Conservation (phyloP, 352 stramenopile genomes). For the Globisporangium spinosum region DNA sequence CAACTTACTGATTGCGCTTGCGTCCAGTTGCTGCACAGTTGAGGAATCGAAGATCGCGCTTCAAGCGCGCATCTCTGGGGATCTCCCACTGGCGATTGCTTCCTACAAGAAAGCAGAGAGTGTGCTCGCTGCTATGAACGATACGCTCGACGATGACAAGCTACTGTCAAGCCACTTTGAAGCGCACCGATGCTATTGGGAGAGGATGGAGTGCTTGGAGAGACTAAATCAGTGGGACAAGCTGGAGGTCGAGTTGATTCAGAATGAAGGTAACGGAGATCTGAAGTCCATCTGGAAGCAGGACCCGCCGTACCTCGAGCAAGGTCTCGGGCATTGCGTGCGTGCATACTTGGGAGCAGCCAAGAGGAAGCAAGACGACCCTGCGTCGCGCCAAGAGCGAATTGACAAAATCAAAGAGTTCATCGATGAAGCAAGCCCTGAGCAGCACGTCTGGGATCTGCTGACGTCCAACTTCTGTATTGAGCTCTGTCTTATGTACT, state of each 20-base stretch:
- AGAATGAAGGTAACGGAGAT: slow-evolving; percentile 14
- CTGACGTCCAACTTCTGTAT: slow-evolving; percentile 45
- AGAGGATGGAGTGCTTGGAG: slow-evolving; percentile 59
- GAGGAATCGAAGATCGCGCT: slow-evolving; percentile 58
- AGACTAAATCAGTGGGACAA: slow-evolving; percentile 69
- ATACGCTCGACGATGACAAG: slow-evolving; percentile 31
- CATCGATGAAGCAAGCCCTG: slow-evolving; percentile 24
- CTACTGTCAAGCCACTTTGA: slow-evolving; percentile 34
- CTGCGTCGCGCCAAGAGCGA: neutral
- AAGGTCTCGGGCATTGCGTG: slow-evolving; percentile 55
- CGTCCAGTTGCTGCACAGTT: slow-evolving; percentile 44
- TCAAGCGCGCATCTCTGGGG: slow-evolving; percentile 59
- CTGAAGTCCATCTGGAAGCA: slow-evolving; percentile 53
- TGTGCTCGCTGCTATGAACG: slow-evolving; percentile 36
- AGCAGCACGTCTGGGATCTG: slow-evolving; percentile 33
- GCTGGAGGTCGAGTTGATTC: slow-evolving; percentile 40
- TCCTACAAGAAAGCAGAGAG: slow-evolving; percentile 71
- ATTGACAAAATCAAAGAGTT: slow-evolving; percentile 18
- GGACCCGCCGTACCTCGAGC: slow-evolving; percentile 58
- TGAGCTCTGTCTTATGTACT: slow-evolving; percentile 42
- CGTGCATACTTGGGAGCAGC: slow-evolving; percentile 39
- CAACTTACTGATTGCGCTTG: slow-evolving; percentile 59
- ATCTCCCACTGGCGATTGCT: slow-evolving; percentile 61
- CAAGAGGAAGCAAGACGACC: slow-evolving; percentile 11
- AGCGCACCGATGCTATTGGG: slow-evolving; percentile 54